Base-by-base conservation (phyloP, 192 early-diverging fungal genomes). In the Coemansia sp. region DNA sequence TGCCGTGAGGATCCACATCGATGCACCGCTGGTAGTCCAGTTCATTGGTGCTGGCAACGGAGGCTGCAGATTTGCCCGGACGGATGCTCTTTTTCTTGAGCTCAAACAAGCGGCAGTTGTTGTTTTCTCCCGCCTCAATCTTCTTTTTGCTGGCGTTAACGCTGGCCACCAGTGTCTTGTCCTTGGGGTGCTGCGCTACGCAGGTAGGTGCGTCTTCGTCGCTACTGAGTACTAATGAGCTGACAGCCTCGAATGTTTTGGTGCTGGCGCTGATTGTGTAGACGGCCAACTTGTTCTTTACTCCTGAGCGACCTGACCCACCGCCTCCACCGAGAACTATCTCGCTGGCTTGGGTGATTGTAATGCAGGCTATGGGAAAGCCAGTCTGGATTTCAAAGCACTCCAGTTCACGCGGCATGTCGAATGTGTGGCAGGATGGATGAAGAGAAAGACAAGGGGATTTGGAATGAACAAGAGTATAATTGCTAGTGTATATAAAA, bases 151-250 rank as follows among this genome's bases (percentile, higher is more conserved):
- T 58, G 2, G 63, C 55, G 75, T 97, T 97, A 47, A 91, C 82
- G 50, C 87, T 89, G 59, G 80, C 83, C n/a, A 61, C 50, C 3
- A 49, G 83, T 67, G 49, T 82, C 52, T 33, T 60, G 40, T 89
- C 91, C 69, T 69, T 82, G 46, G 92, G 91, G 77, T 93, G 88
- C 8, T 85, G 69, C 39, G 83, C 80, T 5, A 96, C 55, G 39
- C 85, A 84, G 78, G 88, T 89, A 25, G 90, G 89, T 4, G 89
- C 87, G 74, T 96, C 94, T 45, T 93, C 91, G 5, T 83, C 78
- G 38, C 56, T 66, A 40, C 63, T 77, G 19, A 83, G 56, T 5
- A 69, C 50, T 5, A 64, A 62, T 41, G 81, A 80, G 9, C 55
- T 58, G 10, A 61, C 22, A 27, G 30, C 33, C 5, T 55, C 56